Evolutionary conservation across 2,329 filamentous ascomycete species (phyloP).

Genomic region (Aureobasidium sp.): DNA sequence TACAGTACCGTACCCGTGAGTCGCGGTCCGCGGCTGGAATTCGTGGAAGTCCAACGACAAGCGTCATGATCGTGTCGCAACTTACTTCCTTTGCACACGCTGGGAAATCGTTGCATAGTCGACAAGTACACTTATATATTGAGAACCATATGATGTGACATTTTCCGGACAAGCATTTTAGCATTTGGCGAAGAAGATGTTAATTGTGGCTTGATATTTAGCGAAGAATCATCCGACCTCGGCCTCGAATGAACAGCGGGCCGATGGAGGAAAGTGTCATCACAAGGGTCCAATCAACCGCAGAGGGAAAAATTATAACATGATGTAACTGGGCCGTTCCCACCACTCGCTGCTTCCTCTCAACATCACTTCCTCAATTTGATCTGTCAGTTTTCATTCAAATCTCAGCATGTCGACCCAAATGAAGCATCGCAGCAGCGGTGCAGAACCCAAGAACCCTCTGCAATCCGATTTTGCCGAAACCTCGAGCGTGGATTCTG

Average conservation of each 20-base stretch:
- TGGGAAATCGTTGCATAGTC: not conserved
- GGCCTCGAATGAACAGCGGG: not conserved
- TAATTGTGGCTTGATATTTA: slow-evolving; percentile 6
- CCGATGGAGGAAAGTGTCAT: slow-evolving; percentile 1
- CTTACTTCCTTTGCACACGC: not conserved
- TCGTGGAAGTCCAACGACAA: not conserved
- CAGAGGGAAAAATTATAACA: slow-evolving; percentile 9
- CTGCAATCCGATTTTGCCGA: slow-evolving; percentile 27
- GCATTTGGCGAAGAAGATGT: not conserved
- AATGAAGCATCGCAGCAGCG: slow-evolving; percentile 13
- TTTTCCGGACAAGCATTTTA: not conserved
- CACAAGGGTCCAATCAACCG: not conserved
- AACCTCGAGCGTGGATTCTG: slow-evolving; percentile 25
- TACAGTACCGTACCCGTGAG: not conserved
- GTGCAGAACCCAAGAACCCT: slow-evolving; percentile 22
- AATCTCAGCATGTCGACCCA: not conserved
- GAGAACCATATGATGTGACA: not conserved
- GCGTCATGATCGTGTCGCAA: not conserved
- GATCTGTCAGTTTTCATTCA: not conserved
- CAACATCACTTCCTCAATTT: not conserved
- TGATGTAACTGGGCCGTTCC: slow-evolving; percentile 2
- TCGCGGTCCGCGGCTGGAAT: not conserved
- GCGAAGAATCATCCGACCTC: slow-evolving; percentile 3
- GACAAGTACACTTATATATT: too few species aligned
- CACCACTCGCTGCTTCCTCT: not conserved